Percentiles rank a stretch among this genome's conserved stretches.
phyloP scores from a whole-genome alignment of 257 asterid species.

The Coffea canephora region DNA sequence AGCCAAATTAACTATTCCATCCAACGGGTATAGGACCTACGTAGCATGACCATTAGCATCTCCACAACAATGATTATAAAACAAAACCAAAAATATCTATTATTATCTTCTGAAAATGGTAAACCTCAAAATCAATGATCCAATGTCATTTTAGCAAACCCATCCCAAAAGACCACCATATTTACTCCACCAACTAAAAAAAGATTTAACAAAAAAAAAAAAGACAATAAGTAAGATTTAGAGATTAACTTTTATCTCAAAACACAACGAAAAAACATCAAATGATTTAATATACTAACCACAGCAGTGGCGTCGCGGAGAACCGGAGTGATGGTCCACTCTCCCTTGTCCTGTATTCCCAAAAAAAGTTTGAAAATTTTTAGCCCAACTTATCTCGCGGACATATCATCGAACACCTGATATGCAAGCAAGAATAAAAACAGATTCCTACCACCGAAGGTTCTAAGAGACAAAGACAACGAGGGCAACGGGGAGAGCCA shows the following conservation, averaged over 20 bases:
- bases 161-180: neutral
- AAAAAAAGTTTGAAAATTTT: neutral
- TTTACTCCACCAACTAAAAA: neutral
- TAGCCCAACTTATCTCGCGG: constrained; percentile 10
- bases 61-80: neutral
- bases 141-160: neutral
- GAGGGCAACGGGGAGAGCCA: constrained; percentile 80
- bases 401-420: constrained; percentile 26
- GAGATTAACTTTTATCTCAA: neutral
- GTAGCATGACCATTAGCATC: neutral
- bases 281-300: constrained; percentile 30
- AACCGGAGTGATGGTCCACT: constrained; percentile 64
- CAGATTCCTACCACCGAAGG: constrained; percentile 1
- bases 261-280: neutral
- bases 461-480: constrained; percentile 65
- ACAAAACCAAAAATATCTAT: neutral
- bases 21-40: neutral
- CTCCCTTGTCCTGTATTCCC: constrained; percentile 39
- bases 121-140: neutral
- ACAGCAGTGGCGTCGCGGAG: constrained; percentile 70
- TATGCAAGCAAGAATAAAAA: neutral
- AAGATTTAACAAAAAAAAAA: neutral
- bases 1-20: neutral
- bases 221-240: neutral
- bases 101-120: neutral